Evolutionary conservation across 108 stramenopile species (phyloP), one percentile per base, ranked within the genome.

Genomic region (Ochromonas danica): DNA sequence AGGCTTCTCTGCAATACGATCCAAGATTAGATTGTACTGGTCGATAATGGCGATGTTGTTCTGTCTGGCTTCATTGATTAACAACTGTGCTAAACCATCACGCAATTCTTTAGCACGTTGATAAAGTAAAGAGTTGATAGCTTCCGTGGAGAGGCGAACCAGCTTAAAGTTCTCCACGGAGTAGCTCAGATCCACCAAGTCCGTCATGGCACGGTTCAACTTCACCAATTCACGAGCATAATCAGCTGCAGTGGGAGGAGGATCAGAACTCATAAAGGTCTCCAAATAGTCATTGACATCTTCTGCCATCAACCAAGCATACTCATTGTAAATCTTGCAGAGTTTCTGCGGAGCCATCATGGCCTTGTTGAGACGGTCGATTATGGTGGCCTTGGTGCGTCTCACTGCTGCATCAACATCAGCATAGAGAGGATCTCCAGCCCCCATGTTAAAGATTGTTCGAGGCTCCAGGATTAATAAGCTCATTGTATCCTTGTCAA

Each of bases 401-500:
- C 31, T 27, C 14, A 36, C 38, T 6, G 30, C 22, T 27, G 28
- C n/a, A 36, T 75, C 72, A 10, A 75, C 72, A 75, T 75, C 72
- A 38, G 72, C n/a, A 36, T 75, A 75, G 3, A 75, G 40, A 35
- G 72, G 72, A 60, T 75, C 72, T 35, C 51, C 45, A 30, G 72
- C 43, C 6, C 40, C 40, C n/a, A 75, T 27, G 25, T 75, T 75
- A 38, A 89, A 81, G 17, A 89, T 61, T 6, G 43, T 35, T 31
- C 84, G 77, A 10, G 85, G 74, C 3, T 77, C 67, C 0, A 89
- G 86, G 61, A 87, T 84, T 40, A 88, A 78, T 43, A 89, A 79
- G 1, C 82, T 85, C 86, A 89, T 85, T 43, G 88, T 80, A 40
- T 89, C 89, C 61, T 71, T 38, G 70, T 89, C 89, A 38, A 88